Evolutionary conservation across 2,329 filamentous ascomycete genomes (phyloP).

Genomic region (Aspergillus ochraceoroseus): DNA sequence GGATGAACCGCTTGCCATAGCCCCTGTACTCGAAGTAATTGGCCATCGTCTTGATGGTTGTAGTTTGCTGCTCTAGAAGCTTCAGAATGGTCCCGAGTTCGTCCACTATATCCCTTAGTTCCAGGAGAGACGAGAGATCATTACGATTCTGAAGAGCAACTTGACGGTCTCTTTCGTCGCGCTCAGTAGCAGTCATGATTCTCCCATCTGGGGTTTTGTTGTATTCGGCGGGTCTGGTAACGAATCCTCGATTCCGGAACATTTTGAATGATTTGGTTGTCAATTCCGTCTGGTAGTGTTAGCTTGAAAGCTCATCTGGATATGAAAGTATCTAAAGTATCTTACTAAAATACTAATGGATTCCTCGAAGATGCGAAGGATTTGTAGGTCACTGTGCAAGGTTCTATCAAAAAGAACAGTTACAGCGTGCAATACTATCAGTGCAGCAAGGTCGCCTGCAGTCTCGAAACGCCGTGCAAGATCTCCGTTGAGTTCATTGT

Average conservation of each 20-base stretch:
- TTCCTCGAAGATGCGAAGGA: conserved; percentile 63
- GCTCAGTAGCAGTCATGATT: conserved; percentile 31
- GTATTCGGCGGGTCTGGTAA: conserved; percentile 37
- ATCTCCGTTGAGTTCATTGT: conserved; percentile 62
- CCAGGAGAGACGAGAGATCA: conserved; percentile 58
- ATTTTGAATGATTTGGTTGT: conserved; percentile 59
- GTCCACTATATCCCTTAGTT: conserved; percentile 61
- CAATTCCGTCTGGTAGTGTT: conserved; percentile 50
- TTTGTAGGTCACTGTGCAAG: conserved; percentile 57
- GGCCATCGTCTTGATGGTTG: conserved; percentile 44
- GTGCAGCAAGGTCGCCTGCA: conserved; percentile 57
- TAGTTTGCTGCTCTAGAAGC: conserved; percentile 55
- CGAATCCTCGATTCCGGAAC: conserved; percentile 57
- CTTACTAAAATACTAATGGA: conserved; percentile 59
- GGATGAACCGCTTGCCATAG: conserved; percentile 49
- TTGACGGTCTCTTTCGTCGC: conserved; percentile 46
- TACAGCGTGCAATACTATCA: conserved; percentile 59
- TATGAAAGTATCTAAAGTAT: not conserved
- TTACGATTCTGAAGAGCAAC: conserved; percentile 56
- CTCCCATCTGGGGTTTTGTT: conserved; percentile 29
- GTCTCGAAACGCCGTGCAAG: conserved; percentile 59
- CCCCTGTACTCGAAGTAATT: conserved; percentile 33
- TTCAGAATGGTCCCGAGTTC: conserved; percentile 55
- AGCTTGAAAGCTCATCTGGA: not conserved
- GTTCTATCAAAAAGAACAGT: conserved; percentile 58